Conservation (phyloP, 345 rosid species). For the Eucalyptus sp. region DNA sequence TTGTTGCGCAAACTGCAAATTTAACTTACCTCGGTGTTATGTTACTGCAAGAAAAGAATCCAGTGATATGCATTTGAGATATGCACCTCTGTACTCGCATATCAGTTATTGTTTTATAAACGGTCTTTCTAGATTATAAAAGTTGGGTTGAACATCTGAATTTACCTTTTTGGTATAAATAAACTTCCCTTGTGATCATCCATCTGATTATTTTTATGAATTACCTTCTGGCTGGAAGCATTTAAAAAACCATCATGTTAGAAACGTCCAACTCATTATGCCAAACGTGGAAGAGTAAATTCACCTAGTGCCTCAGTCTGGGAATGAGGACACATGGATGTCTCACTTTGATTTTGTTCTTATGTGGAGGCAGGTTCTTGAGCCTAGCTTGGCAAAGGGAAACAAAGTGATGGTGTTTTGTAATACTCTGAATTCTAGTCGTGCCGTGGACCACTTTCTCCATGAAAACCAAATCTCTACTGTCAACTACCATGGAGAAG, state of each 20-base stretch:
- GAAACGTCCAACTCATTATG: not conserved
- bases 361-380: conserved; percentile 63
- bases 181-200: not conserved
- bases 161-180: not conserved
- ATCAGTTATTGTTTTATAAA: not conserved
- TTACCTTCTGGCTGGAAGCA: not conserved
- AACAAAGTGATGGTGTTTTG: conserved; percentile 94
- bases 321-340: not conserved
- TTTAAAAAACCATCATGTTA: not conserved
- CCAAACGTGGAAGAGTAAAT: not conserved
- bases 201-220: not conserved
- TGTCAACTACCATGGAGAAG: conserved; percentile 94
- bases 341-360: not conserved
- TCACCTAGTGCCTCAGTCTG: not conserved
- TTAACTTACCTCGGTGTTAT: not conserved
- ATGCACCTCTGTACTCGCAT: not conserved
- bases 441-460: conserved; percentile 90
- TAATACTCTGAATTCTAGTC: conserved; percentile 85
- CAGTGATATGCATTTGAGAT: not conserved
- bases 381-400: conserved; percentile 91
- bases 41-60: not conserved
- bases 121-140: not conserved
- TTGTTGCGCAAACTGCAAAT: not conserved
- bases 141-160: not conserved
- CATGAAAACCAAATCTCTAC: conserved; percentile 66